A percentile compares a stretch with the other conserved stretches of the same genome.
Evolutionary conservation across 1,284 basidiomycete genomes (phyloP).

Genomic region (Fomitopsis palustris): DNA sequence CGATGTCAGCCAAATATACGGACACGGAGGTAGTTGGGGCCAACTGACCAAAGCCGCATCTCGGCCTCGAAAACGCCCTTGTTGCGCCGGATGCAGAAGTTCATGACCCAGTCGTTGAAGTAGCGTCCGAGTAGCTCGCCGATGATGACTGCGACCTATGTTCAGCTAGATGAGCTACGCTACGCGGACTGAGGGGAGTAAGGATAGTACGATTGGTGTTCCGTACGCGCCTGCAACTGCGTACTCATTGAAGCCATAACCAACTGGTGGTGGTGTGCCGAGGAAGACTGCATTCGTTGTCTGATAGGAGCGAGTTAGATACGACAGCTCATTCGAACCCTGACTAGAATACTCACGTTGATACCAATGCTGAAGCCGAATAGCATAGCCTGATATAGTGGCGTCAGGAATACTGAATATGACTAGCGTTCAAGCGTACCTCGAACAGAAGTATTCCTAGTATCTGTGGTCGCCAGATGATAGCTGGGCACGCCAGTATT

Average conservation of each 20-base stretch:
- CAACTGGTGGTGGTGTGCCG: slow-evolving; percentile 50
- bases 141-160: slow-evolving; percentile 57
- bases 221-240: slow-evolving; percentile 56
- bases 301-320: slow-evolving; percentile 28
- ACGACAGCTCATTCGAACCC: too few species aligned
- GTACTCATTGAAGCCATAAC: slow-evolving; percentile 54
- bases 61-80: slow-evolving; percentile 72
- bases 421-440: slow-evolving; percentile 28
- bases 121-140: slow-evolving; percentile 68
- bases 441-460: slow-evolving; percentile 55
- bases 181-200: neutral
- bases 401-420: neutral
- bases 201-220: slow-evolving; percentile 53
- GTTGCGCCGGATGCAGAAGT: slow-evolving; percentile 51
- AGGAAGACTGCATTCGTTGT: slow-evolving; percentile 71
- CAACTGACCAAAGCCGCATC: slow-evolving; percentile 57
- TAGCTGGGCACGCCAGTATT: slow-evolving; percentile 43
- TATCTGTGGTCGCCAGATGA: slow-evolving; percentile 66
- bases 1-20: neutral
- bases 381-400: slow-evolving; percentile 39
- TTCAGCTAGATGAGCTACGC: neutral
- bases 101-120: slow-evolving; percentile 66
- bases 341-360: slow-evolving; percentile 51
- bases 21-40: neutral
- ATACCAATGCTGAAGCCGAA: slow-evolving; percentile 74